These are phyloP conservation scores for Haberlea rhodopensis DNA, from an alignment of 257 asterid genomes.

Conservation along the genomic window DNA sequence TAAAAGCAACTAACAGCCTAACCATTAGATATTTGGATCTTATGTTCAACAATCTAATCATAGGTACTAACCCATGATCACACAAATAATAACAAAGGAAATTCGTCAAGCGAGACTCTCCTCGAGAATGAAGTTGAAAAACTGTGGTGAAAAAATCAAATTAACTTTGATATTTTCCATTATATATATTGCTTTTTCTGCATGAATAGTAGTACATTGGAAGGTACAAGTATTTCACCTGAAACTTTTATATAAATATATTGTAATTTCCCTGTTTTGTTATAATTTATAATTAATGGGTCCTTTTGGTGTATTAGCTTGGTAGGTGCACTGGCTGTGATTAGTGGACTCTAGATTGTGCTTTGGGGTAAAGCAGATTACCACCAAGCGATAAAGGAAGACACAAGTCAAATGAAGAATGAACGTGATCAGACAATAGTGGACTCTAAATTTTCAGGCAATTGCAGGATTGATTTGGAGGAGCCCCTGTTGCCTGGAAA, in stretches of 20 bases:
- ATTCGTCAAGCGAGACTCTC: no score
- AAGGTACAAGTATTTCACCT: slow-evolving; percentile 40
- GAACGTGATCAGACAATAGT: slow-evolving; percentile 13
- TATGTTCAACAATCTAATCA: neutral
- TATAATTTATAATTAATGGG: neutral
- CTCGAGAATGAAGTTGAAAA: neutral
- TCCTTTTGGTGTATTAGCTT: slow-evolving; percentile 32
- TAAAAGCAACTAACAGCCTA: no score
- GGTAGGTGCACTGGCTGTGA: slow-evolving; percentile 58
- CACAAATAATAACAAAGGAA: no score
- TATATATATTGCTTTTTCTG: slow-evolving; percentile 33
- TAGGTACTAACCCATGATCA: neutral
- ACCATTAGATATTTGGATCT: neutral
- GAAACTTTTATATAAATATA: no score
- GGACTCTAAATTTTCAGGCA: slow-evolving; percentile 23
- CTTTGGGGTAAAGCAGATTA: slow-evolving; percentile 77
- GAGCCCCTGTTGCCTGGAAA: slow-evolving; percentile 46
- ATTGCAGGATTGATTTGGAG: slow-evolving; percentile 40
- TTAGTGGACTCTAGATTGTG: slow-evolving; percentile 62
- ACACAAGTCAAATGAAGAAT: slow-evolving; percentile 21
- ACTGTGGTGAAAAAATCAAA: neutral
- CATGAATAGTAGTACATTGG: slow-evolving; percentile 68
- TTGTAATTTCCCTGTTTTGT: neutral
- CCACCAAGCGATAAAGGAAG: slow-evolving; percentile 22
- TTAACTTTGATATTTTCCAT: neutral